Evolutionary conservation across 2,329 filamentous ascomycete genomes (phyloP).

Genomic region (Pseudogymnoascus sp.): DNA sequence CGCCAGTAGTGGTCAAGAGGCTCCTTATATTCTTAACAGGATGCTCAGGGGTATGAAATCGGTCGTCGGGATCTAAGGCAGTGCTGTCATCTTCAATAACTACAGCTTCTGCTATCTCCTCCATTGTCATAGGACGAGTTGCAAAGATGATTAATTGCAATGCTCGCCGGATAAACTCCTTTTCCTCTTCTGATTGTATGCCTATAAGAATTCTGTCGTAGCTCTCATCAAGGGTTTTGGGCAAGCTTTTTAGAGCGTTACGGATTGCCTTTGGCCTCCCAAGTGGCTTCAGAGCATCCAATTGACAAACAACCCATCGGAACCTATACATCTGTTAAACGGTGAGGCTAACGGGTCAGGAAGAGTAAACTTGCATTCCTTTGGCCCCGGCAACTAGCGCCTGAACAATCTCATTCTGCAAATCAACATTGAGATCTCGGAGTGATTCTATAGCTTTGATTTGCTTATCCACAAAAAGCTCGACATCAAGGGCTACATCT

Average conservation of each 20-base stretch:
- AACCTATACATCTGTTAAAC: conserved; percentile 19
- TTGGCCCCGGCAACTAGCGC: conserved; percentile 15
- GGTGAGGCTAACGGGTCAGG: no score
- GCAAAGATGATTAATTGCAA: conserved; percentile 18
- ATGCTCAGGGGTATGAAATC: background rate
- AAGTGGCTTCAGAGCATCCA: conserved; percentile 26
- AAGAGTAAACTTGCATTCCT: conserved; percentile 18
- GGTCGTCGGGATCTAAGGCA: conserved; percentile 12
- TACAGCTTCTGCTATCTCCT: conserved; percentile 19
- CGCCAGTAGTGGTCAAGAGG: background rate
- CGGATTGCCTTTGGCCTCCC: conserved; percentile 20
- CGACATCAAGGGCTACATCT: background rate
- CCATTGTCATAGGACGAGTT: background rate
- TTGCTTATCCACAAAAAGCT: background rate
- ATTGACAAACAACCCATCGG: conserved; percentile 28
- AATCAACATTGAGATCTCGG: background rate
- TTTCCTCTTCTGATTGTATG: conserved; percentile 11
- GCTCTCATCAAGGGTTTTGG: conserved; percentile 19
- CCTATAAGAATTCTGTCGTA: conserved; percentile 24
- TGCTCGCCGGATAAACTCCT: conserved; percentile 16
- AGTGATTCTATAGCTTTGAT: background rate
- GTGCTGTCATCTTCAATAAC: conserved; percentile 13
- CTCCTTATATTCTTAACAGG: conserved; percentile 23
- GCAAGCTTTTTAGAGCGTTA: conserved; percentile 22
- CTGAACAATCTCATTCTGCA: conserved; percentile 19